A percentile compares a stretch with the other conserved stretches of the same genome.
These are phyloP conservation scores for Evernia prunastri DNA, from an alignment of 495 filamentous ascomycete species.

Conservation along the genomic window DNA sequence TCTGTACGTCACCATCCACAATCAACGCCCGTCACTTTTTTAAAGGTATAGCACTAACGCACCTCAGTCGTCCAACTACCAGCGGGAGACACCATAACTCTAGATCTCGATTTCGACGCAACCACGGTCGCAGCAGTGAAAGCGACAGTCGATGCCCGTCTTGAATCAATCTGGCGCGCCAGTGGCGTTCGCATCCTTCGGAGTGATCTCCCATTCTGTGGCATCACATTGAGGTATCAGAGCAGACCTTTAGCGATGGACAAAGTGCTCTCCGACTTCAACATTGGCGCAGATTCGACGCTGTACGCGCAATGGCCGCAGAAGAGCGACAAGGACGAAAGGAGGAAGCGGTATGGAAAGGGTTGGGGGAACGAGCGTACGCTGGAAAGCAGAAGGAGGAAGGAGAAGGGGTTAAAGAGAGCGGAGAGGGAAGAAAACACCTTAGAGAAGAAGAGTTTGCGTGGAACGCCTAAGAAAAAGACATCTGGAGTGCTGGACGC, in stretches of 20 bases:
- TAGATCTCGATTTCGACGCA: not conserved
- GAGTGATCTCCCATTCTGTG: not conserved
- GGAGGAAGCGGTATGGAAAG: not conserved
- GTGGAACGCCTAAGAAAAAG: not conserved
- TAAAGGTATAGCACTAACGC: not conserved
- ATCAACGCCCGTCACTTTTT: not conserved
- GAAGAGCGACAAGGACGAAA: not conserved
- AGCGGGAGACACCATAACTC: not conserved
- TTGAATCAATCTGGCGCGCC: not conserved
- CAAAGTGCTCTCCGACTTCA: slow-evolving; percentile 1
- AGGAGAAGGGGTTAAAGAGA: not conserved
- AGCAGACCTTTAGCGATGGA: not conserved
- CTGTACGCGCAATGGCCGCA: slow-evolving; percentile 4
- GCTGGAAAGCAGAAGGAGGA: not conserved
- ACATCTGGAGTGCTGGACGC: not conserved
- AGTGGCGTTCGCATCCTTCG: not conserved
- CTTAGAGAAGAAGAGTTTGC: not conserved
- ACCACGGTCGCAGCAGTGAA: slow-evolving; percentile 3
- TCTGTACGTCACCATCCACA: slow-evolving; percentile 1
- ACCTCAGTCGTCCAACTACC: not conserved
- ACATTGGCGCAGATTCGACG: not conserved
- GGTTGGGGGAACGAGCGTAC: not conserved
- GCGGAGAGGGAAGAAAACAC: not conserved
- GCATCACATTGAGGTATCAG: not conserved
- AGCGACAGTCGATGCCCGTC: not conserved